Conservation (phyloP, 768 basidiomycete genomes). For the Auricularia auricula-judae region DNA sequence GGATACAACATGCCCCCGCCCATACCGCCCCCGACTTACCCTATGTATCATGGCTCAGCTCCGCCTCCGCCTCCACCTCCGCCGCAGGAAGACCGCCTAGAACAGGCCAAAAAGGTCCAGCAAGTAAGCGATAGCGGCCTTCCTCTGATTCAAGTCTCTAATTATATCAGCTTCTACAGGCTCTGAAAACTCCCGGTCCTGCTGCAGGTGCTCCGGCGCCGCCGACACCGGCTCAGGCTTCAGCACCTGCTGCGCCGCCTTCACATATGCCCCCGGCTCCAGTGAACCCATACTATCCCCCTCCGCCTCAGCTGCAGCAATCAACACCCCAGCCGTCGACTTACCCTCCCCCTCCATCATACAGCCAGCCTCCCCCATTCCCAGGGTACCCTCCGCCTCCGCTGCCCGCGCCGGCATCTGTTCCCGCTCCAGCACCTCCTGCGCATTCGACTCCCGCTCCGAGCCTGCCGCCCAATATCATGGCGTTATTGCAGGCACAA, state of each 20-base stretch:
- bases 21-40: background rate
- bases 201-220: constrained; percentile 14
- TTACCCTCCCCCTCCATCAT: constrained; percentile 4
- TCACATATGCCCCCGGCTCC: background rate
- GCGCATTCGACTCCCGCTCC: background rate
- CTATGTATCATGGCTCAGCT: background rate
- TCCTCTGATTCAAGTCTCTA: background rate
- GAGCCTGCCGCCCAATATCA: constrained; percentile 34
- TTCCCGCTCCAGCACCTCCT: background rate
- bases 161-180: constrained; percentile 48
- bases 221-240: constrained; percentile 10
- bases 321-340: too few relatives aligned
- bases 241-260: constrained; percentile 15
- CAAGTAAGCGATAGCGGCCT: constrained; percentile 31
- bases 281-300: too few relatives aligned
- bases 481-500: constrained; percentile 49
- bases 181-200: constrained; percentile 54
- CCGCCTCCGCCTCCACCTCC: background rate
- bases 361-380: constrained; percentile 17
- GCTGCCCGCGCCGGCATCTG: constrained; percentile 11
- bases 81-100: constrained; percentile 64
- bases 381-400: constrained; percentile 17
- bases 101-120: constrained; percentile 81
- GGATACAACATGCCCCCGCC: constrained; percentile 1
- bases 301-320: too few relatives aligned